Evolutionary conservation across 331 rosid species (phyloP), one percentile per base, ranked within the genome.

Genomic region (Cydonia oblonga): DNA sequence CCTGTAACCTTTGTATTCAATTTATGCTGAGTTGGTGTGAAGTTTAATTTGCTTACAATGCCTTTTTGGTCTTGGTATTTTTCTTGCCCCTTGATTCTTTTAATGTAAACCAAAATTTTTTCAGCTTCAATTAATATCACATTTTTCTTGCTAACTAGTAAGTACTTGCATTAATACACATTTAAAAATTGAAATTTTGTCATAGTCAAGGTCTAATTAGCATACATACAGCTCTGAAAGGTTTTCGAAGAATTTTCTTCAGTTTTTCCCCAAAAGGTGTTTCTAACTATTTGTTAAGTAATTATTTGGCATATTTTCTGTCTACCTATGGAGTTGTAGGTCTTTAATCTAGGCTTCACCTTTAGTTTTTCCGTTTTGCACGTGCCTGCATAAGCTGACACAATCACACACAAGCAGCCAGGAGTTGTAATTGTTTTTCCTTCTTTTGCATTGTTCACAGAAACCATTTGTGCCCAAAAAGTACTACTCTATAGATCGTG

Each of bases 401-500:
- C 44, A 63, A 30, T 18, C 46, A 9, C 58, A 38, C 56, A 19
- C 42, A 38, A 4, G 42, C 64, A 22, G 32, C 72, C 46, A 10
- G 2, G 19, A 18, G 13, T 60, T n/a, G 4, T 71, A 26, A 49
- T 66, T 64, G 20, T 70, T 13, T 72, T 74, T 64, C 49, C 64
- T 63, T 66, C 70, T 65, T 30, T 65, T 40, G 56, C 38, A 76
- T 69, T 77, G 35, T 81, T 38, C 59, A 76, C 87, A 89, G 97
- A 91, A 89, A 83, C 91, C 96, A 42, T 95, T 95, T 82, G 42
- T 78, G 54, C 97, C 97, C 2, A 88, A 91, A 76, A 95, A 87
- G 71, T 95, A 95, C 82, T 91, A 86, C 89, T 95, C 98, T 51
- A 93, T 93, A 60, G 97, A 95, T 71, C 96, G 98, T 25, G 98